phyloP scores from a whole-genome alignment of 352 stramenopile species.

The Saprolegnia diclina region DNA sequence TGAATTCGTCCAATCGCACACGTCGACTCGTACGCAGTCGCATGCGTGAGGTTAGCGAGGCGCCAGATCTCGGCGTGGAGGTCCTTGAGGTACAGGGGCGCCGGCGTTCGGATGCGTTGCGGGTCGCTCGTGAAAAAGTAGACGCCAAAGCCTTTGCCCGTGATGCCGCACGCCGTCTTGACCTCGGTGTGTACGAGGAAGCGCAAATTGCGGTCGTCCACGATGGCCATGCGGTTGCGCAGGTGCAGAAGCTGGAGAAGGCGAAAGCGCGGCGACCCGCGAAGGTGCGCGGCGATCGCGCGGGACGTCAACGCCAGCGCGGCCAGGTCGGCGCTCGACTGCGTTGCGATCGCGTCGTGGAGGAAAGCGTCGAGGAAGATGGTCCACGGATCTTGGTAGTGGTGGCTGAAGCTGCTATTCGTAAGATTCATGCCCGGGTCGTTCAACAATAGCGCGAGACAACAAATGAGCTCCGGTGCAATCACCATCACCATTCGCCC shows the following conservation, averaged over 20 bases:
- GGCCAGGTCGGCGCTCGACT: not conserved
- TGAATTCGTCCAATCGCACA: conserved; percentile 4
- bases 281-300: not conserved
- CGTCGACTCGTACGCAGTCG: not conserved
- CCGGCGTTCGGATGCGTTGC: not conserved
- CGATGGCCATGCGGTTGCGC: not conserved
- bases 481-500: not conserved
- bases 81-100: not conserved
- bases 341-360: not conserved
- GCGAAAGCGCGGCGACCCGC: not conserved
- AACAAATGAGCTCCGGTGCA: conserved; percentile 3
- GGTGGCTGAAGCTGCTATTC: not conserved
- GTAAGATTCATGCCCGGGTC: not conserved
- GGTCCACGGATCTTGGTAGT: conserved; percentile 12
- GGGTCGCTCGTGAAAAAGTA: not conserved
- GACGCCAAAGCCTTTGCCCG: conserved; percentile 11
- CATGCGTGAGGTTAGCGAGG: not conserved
- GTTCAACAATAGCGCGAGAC: too few species aligned
- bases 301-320: not conserved
- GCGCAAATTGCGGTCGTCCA: conserved; percentile 7
- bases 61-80: conserved; percentile 11
- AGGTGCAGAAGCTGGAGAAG: not conserved
- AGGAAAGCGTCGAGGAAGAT: conserved; percentile 1
- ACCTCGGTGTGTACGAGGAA: conserved; percentile 8
- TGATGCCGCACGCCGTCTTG: conserved; percentile 2